Conservation (phyloP, 73 alveolate species). For the Paramecium sexaurelia region DNA sequence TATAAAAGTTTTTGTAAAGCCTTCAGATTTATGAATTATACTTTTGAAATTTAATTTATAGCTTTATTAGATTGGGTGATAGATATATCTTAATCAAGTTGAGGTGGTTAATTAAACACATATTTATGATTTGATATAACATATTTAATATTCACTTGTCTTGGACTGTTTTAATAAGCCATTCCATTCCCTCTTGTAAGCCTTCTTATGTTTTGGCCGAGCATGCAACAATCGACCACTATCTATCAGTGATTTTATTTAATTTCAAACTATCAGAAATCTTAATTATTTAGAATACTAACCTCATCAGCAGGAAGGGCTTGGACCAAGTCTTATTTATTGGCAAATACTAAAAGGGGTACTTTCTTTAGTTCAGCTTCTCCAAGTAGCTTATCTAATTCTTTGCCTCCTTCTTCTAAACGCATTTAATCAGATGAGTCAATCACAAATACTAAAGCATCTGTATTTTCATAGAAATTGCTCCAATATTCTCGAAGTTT, state of each 20-base stretch:
- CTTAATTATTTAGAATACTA: conserved; percentile 47
- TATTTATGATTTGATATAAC: neutral
- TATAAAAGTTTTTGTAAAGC: too few species aligned
- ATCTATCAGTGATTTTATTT: conserved; percentile 91
- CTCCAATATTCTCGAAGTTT: conserved; percentile 96
- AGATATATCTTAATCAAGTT: neutral
- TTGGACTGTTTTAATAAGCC: conserved; percentile 88
- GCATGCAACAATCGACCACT: conserved; percentile 98
- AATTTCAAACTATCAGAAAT: conserved; percentile 88
- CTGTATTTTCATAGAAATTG: conserved; percentile 96
- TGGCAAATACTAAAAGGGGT: conserved; percentile 92
- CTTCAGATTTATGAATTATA: too few species aligned
- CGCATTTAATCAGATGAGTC: conserved; percentile 97
- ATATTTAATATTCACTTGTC: conserved; percentile 66
- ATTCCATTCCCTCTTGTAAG: conserved; percentile 92
- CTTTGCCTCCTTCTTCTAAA: conserved; percentile 91
- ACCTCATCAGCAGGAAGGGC: conserved; percentile 98
- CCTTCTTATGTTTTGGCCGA: conserved; percentile 96
- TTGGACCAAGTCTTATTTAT: conserved; percentile 72
- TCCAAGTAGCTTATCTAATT: conserved; percentile 44
- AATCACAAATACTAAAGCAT: conserved; percentile 95
- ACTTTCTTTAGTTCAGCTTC: conserved; percentile 84
- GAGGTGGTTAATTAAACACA: neutral
- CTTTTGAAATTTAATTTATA: too few species aligned
- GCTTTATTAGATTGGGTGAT: neutral